Base-by-base conservation (phyloP, 148 eudicot genomes). In the Persicaria tinctoria region DNA sequence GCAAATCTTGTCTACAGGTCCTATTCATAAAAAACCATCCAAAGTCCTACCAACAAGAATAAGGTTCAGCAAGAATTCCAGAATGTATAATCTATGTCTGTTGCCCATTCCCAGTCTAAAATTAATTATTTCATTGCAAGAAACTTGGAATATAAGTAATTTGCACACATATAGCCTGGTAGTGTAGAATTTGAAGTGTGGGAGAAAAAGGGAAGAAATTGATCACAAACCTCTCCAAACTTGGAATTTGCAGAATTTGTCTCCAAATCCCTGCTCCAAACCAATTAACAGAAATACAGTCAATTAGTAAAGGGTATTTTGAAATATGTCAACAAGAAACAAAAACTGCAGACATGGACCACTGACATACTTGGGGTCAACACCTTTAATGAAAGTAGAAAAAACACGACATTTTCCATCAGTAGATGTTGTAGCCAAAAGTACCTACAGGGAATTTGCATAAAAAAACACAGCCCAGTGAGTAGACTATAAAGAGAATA, bases 391-490 rank as follows among this genome's bases (percentile, higher is more conserved):
- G 79, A 92, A 94, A 78, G 98, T 94, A 63, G 97, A 91, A 82
- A 94, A 94, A 13, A 94, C 89, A 83, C 98, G 79, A 84, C 98
- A 94, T 85, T 92, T 94, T 74, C 97, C 98, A 90, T 94, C 98
- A 71, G 98, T 94, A 44, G 97, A 92, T 68, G 98, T 94, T 51
- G 97, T 92, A 75, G 98, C 98, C 85, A 94, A 86, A 78, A 91
- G 85, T 77, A 90, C 81, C 98, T 94, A 79, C 75, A 20, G 55
- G 38, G 44, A 8, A 70, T 70, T 32, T 32, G 38, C 18, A 66
- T 16, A 20, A 32, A 62, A 12, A 27, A 47, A 54, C 56, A 4
- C 4, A 12, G n/a, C 8, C 23, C 10, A 63, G 5, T 46, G 53
- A 50, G 53, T 50, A 9, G 9, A 50, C 53, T 7, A 50, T 8